phyloP scores from a whole-genome alignment of 2,329 filamentous ascomycete genomes.

The Ophiostoma montium region DNA sequence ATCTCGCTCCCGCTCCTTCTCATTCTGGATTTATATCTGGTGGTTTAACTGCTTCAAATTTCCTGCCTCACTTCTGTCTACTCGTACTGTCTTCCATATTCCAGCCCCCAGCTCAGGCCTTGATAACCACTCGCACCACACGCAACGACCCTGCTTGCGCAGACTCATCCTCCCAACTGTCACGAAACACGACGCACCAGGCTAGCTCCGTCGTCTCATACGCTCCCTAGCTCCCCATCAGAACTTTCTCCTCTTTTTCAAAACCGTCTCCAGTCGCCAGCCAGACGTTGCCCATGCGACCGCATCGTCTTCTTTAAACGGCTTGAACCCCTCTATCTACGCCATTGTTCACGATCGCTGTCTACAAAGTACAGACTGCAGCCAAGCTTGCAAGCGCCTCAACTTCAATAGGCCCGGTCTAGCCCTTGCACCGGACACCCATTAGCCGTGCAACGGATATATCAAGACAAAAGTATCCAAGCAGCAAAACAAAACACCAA shows the following conservation, averaged over 20 bases:
- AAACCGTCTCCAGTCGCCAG: conserved; percentile 1
- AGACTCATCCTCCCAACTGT: background rate
- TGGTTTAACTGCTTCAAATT: too few species aligned
- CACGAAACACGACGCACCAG: background rate
- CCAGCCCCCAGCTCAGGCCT: background rate
- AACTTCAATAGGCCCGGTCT: conserved; percentile 3
- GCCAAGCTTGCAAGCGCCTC: background rate
- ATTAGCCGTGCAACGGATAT: background rate
- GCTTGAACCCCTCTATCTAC: background rate
- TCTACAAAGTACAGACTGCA: background rate
- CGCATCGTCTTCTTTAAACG: background rate
- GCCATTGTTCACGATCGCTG: background rate
- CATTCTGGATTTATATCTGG: too few species aligned
- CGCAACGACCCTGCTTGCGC: background rate
- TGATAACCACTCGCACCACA: background rate
- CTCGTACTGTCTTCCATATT: background rate
- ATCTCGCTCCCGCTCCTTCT: background rate
- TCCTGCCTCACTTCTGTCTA: background rate
- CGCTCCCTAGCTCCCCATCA: too few species aligned
- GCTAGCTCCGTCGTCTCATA: background rate
- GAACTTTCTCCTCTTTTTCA: conserved; percentile 5
- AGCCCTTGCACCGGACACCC: conserved; percentile 5
- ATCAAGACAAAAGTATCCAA: background rate
- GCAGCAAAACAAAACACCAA: background rate
- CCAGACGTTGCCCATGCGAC: background rate